Evolutionary conservation across 23 red algal genomes (phyloP).

Genomic region (Gracilariopsis chorda): DNA sequence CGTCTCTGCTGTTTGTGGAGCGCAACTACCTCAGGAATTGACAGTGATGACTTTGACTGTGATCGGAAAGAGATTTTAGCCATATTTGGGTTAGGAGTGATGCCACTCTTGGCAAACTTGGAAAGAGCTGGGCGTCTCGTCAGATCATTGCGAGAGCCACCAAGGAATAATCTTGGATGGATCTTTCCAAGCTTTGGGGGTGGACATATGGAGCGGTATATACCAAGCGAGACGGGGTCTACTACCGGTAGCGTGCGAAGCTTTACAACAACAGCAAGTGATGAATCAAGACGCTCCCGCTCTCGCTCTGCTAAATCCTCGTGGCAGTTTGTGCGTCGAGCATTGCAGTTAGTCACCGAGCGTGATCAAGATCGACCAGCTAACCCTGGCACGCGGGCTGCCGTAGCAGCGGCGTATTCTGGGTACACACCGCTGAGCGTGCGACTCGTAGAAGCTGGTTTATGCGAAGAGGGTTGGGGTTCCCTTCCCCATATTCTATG

Average conservation of each 20-base stretch:
- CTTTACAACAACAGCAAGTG: not conserved
- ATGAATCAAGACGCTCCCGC: not conserved
- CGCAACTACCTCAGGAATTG: not conserved
- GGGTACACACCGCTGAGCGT: slow-evolving; percentile 51
- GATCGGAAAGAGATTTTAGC: not conserved
- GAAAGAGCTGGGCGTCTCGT: slow-evolving; percentile 9
- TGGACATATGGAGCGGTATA: too few relatives aligned
- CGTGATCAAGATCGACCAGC: not conserved
- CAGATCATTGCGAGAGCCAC: not conserved
- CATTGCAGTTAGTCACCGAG: slow-evolving; percentile 34
- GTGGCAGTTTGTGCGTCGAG: slow-evolving; percentile 51
- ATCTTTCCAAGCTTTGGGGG: too few relatives aligned
- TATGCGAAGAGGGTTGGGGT: slow-evolving; percentile 20
- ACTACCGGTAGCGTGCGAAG: not conserved
- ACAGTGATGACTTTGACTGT: slow-evolving; percentile 4
- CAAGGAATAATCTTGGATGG: not conserved
- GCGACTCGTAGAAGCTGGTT: slow-evolving; percentile 31
- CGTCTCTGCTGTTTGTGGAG: slow-evolving; percentile 30
- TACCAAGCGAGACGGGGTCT: not conserved
- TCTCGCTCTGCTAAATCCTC: not conserved
- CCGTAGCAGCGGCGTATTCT: slow-evolving; percentile 26
- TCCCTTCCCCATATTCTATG: not conserved
- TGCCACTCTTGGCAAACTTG: slow-evolving; percentile 10
- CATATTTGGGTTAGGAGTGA: not conserved
- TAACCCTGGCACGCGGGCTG: not conserved